Conservation (phyloP, 306 rosid species). For the Gastrolobium villosum region DNA sequence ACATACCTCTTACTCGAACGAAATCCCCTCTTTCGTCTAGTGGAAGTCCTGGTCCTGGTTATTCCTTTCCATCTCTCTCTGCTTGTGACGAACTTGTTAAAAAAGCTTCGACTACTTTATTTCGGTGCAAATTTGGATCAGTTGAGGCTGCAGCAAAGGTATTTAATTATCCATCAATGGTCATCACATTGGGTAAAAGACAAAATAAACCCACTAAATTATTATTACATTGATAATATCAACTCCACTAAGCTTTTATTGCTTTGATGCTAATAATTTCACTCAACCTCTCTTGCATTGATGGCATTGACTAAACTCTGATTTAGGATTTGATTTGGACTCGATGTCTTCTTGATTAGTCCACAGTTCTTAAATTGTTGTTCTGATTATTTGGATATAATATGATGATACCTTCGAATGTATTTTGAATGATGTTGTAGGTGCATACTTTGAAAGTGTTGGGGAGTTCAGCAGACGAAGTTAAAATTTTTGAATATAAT, state of each 20-base stretch:
- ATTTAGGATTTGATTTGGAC: too few relatives aligned
- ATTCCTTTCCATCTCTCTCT: constrained; percentile 72
- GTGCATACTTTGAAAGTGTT: constrained; percentile 71
- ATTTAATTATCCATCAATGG: constrained; percentile 32
- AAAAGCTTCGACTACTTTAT: constrained; percentile 66
- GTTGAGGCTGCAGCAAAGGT: constrained; percentile 95
- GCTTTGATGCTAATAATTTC: too few relatives aligned
- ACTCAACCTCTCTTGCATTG: too few relatives aligned
- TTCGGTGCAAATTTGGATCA: constrained; percentile 78
- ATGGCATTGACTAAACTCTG: too few relatives aligned
- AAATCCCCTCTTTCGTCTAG: constrained; percentile 57
- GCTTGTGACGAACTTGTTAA: constrained; percentile 67
- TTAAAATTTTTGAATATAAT: constrained; percentile 78
- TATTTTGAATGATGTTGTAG: constrained; percentile 63
- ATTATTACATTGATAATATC: too few relatives aligned
- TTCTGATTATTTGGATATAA: constrained; percentile 33
- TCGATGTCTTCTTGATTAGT: too few relatives aligned
- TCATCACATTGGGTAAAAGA: background rate
- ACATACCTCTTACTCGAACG: constrained; percentile 79
- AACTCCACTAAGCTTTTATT: too few relatives aligned
- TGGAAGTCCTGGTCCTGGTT: constrained; percentile 52
- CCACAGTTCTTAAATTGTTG: background rate
- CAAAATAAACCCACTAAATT: too few relatives aligned
- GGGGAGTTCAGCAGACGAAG: constrained; percentile 66
- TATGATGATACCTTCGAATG: constrained; percentile 3